Base-by-base conservation (phyloP, 73 alveolate species). In the Halteria grandinella region DNA sequence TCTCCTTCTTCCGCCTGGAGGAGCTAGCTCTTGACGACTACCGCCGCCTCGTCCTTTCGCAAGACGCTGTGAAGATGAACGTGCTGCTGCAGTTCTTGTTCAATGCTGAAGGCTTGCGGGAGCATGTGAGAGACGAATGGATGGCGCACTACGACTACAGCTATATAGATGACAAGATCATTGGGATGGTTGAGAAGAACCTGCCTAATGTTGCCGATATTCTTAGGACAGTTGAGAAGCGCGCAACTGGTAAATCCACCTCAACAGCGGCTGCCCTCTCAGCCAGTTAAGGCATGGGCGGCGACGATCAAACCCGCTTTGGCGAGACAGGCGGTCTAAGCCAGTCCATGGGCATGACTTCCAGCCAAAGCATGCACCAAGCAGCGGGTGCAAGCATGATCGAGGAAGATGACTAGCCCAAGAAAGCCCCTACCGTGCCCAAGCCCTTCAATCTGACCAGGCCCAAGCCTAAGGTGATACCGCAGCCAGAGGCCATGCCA, bases 1-100 rank as follows among this genome's bases (percentile, higher is more conserved):
- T 95, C 54, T 83, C 97, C 25, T 73, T 92, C 21, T 95, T 95
- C 86, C 49, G 99, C 27, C 91, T 95, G 15, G 96, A 95, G 62
- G 98, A 95, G 85, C 69, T 95, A 52, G 97, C 96, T 12, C 73
- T 88, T 58, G 97, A 90, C 50, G 99, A 95, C 53, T 95, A 74
- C 64, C 88, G 94, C 62, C 86, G 91, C 83, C 75, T 88, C 72
- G 85, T 83, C 71, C 81, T 86, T 76, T 90, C 92, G 31, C 91
- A 95, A 83, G 99, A 95, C 79, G 86, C 97, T 37, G 97, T 95
- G n/a, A 95, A 95, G 72, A 95, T 95, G 99, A 93, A 93, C 84
- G 97, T 87, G 60, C 83, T 95, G 63, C 85, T 95, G 24, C 84
- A 92, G 70, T 95, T 93, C 80, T 69, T 93, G 29, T 95, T 95